Conservation (phyloP, 192 early-diverging fungal species). For the Obelidium mucronatum region DNA sequence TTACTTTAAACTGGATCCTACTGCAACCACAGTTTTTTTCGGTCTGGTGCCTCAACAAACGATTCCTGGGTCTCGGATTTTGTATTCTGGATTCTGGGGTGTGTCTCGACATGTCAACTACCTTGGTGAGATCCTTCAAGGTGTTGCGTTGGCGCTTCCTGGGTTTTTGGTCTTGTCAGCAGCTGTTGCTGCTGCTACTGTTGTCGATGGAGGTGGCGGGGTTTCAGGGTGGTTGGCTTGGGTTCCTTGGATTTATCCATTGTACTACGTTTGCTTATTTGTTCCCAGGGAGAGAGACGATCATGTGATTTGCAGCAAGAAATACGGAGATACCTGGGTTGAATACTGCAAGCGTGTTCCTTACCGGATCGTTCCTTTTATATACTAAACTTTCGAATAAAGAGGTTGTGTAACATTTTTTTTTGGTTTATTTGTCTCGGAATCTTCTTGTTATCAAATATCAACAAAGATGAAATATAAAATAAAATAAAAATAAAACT, state of each 20-base stretch:
- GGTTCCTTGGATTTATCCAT: constrained; percentile 36
- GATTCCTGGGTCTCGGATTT: constrained; percentile 29
- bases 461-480: no score
- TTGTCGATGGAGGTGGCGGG: no score
- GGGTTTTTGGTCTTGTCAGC: constrained; percentile 9
- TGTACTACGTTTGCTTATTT: constrained; percentile 36
- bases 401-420: not conserved
- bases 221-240: not conserved
- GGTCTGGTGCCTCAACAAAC: constrained; percentile 24
- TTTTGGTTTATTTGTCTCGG: no score
- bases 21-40: constrained; percentile 11
- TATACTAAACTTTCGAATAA: constrained; percentile 23
- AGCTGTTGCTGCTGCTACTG: not conserved
- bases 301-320: constrained; percentile 69
- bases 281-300: constrained; percentile 38
- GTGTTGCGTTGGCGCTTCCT: constrained; percentile 33
- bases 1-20: constrained; percentile 34
- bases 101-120: constrained; percentile 38
- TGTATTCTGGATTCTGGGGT: constrained; percentile 39
- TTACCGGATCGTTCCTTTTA: constrained; percentile 83
- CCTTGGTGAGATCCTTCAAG: constrained; percentile 41
- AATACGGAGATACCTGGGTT: constrained; percentile 95
- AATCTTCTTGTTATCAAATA: no score
- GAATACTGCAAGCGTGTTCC: constrained; percentile 83
- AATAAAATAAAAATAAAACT: no score